Evolutionary conservation across 345 rosid genomes (phyloP), one percentile per base, ranked within the genome.

Genomic region (Arabidopsis thaliana): DNA sequence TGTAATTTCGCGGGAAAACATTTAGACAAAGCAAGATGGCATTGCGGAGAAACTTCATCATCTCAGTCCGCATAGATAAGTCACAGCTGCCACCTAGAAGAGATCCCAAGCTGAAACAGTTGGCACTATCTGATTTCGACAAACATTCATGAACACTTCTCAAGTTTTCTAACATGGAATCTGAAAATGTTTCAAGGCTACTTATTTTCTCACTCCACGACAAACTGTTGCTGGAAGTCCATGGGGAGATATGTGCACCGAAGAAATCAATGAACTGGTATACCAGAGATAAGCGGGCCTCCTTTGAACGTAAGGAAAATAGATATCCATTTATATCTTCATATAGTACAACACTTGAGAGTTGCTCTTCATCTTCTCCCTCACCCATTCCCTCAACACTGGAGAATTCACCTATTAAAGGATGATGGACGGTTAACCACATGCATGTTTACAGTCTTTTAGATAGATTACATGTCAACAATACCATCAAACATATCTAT

Each of bases 21-120:
- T 84, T 79, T 57, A 92, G 81, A 61, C 89, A 89, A 62, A 87
- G 97, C 72, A 95, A 82, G 72, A 76, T 78, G 65, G 93, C 92
- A 89, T 90, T 87, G 37, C 97, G 89, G 67, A 95, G 82, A 83
- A 95, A 95, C 72, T 79, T 84, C 97, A 90, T 92, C 85, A 87
- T 74, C 75, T 79, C 84, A 52, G 85, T 78, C 61, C 69, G 75
- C 80, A 79, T 84, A 65, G 85, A 81, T 67, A 77, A 68, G 69
- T 85, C 88, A 82, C 66, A 71, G 50, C 67, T 75, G 71, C 82
- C 61, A 66, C 82, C 81, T 80, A 85, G 57, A 64, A 90, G 86
- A 73, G 69, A 79, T 57, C 79, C 89, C 65, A 86, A 70, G 81
- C 64, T 73, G 69, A 76, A 77, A 78, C 67, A 65, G 52, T 34